Base-by-base conservation (phyloP, 139 green algal genomes). In the Closterium sp. region DNA sequence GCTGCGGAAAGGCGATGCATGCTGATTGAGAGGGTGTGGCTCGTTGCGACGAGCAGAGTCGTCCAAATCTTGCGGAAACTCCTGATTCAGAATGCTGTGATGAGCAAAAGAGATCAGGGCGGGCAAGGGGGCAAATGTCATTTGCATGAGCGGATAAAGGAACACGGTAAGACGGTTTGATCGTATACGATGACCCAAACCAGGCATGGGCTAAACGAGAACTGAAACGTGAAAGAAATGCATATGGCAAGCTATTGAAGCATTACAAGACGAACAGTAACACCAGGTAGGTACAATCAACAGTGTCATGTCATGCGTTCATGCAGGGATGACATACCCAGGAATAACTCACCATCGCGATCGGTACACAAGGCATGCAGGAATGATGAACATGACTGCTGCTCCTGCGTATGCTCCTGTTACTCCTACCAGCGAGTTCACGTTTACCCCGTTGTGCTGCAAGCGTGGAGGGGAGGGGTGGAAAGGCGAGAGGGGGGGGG, bases 381-480 rank as follows among this genome's bases (percentile, higher is more conserved):
- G 92, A 21, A 95, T 95, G 70, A 95, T 87, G 90, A 94, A 94
- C 92, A 95, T 95, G 70, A 95, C 92, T 17, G 70, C 92, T 50
- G 31, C 90, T 19, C 92, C 92, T 31, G 90, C 92, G 89, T 95
- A 95, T 28, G 45, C 45, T 22, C 92, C 92, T n/a, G 92, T 95
- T 28, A 85, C 17, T 29, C 92, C 92, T 9, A 95, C 92, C 85
- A 95, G 45, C 9, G 86, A 91, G 29, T 92, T 94, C 29, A 94
- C 30, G 21, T 95, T 28, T 17, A 95, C 30, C 21, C 90, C 86
- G 62, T 27, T 84, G 42, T 89, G 86, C 90, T 95, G 85, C 88
- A 13, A 24, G 30, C 5, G 13, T 32, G 28, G 86, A 88, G 10
- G 2, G 4, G 89, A 24, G 89, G 28, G 28, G 30, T 27, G n/a